These are phyloP conservation scores for Verticillium dahliae DNA, from an alignment of 2,329 filamentous ascomycete genomes.

Conservation along the genomic window DNA sequence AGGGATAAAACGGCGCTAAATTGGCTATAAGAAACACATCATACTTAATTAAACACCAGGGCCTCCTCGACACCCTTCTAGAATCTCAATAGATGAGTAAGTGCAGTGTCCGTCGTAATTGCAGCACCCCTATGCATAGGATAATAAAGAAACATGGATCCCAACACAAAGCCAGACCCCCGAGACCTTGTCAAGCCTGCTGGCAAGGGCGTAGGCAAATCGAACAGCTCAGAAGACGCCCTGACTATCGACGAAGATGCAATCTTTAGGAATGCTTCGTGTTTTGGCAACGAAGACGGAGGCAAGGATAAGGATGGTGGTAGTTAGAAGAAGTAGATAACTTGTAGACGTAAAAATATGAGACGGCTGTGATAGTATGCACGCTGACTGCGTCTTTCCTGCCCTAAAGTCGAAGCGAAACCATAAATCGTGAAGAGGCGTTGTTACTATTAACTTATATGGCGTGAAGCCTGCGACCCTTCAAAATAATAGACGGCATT, in stretches of 20 bases:
- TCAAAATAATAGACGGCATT: not conserved
- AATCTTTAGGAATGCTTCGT: not conserved
- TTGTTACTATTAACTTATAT: not conserved
- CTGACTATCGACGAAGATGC: not conserved
- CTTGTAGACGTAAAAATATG: not conserved
- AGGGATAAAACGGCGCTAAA: not conserved
- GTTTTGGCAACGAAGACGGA: not conserved
- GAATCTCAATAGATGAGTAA: not conserved
- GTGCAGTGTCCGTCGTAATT: not conserved
- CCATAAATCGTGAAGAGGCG: not conserved
- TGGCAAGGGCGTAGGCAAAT: not conserved
- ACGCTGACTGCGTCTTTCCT: not conserved
- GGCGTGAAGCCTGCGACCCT: not conserved
- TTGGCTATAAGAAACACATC: not conserved
- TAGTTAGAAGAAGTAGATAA: not conserved
- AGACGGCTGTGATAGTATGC: not conserved
- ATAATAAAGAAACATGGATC: not conserved
- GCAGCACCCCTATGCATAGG: not conserved
- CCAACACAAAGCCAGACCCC: not conserved
- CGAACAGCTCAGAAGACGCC: not conserved
- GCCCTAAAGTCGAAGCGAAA: not conserved
- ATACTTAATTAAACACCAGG: not conserved
- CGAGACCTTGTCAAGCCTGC: not conserved
- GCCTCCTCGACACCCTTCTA: not conserved
- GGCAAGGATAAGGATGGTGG: not conserved